These are phyloP conservation scores for Ogataea glucozyma DNA, from an alignment of 805 yeast species.

Conservation along the genomic window DNA sequence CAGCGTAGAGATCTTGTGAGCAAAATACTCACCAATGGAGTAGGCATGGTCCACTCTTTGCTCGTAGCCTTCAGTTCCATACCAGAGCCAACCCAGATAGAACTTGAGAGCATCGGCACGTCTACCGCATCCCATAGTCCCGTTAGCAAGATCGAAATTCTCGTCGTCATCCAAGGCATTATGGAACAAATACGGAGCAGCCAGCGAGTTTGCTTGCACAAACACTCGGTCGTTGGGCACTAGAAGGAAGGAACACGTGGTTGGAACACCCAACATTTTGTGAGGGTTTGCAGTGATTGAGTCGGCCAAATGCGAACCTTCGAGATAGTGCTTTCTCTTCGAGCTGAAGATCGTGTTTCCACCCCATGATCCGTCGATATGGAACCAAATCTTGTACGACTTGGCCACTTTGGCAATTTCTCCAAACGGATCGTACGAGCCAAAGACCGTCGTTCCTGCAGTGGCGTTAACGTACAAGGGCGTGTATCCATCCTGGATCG, in stretches of 20 bases:
- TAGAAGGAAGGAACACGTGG: constrained; percentile 70
- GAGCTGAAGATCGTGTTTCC: constrained; percentile 75
- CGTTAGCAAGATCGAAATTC: constrained; percentile 77
- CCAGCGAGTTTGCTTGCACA: constrained; percentile 70
- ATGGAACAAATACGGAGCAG: constrained; percentile 83
- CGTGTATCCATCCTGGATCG: constrained; percentile 54
- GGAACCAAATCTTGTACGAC: constrained; percentile 67
- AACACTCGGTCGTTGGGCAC: constrained; percentile 67
- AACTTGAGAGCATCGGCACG: constrained; percentile 80
- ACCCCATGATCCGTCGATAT: constrained; percentile 91
- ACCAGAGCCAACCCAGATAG: constrained; percentile 79
- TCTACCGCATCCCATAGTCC: constrained; percentile 91
- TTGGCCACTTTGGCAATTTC: constrained; percentile 56
- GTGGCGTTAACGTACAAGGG: constrained; percentile 81
- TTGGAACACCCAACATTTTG: constrained; percentile 86
- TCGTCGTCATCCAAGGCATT: constrained; percentile 50
- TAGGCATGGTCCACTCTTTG: constrained; percentile 73
- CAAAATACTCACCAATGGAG: constrained; percentile 62
- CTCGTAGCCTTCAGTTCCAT: constrained; percentile 67
- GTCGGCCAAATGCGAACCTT: constrained; percentile 67
- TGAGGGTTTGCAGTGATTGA: constrained; percentile 84
- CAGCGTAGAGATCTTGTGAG: constrained; percentile 38
- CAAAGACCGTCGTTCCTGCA: constrained; percentile 88
- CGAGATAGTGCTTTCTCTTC: constrained; percentile 44
- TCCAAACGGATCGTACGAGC: constrained; percentile 72